Evolutionary conservation across 306 rosid genomes (phyloP).

Genomic region (Prosopis cineraria): DNA sequence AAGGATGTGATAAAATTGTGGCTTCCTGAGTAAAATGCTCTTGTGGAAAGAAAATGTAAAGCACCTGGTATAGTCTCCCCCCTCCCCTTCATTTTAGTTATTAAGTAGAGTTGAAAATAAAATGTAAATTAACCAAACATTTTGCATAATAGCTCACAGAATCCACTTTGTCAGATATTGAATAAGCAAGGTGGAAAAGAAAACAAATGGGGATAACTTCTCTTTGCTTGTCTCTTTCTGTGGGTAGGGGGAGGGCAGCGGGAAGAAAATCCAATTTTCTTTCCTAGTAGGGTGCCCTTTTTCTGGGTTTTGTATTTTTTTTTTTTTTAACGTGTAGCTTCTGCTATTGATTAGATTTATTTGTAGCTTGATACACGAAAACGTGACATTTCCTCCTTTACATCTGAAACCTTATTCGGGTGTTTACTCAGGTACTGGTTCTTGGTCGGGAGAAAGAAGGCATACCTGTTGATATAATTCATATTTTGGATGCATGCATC

Average conservation of each 20-base stretch:
- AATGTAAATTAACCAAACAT: not conserved
- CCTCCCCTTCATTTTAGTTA: not conserved
- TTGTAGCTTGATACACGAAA: not conserved
- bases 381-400: not conserved
- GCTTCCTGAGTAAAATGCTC: not conserved
- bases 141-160: not conserved
- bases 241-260: not conserved
- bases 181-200: constrained; percentile 26
- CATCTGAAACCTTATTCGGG: constrained; percentile 19
- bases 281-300: not conserved
- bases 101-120: not conserved
- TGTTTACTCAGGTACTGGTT: constrained; percentile 72
- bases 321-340: not conserved
- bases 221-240: not conserved
- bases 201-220: not conserved
- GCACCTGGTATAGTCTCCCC: not conserved
- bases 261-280: not conserved
- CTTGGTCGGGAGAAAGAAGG: constrained; percentile 98
- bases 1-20: not conserved
- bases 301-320: not conserved
- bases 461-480: constrained; percentile 90
- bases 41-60: not conserved
- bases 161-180: not conserved
- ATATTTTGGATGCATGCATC: constrained; percentile 80
- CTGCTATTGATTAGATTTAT: constrained; percentile 13